phyloP scores from a whole-genome alignment of 2,329 filamentous ascomycete species.

The Aspergillus ustus region DNA sequence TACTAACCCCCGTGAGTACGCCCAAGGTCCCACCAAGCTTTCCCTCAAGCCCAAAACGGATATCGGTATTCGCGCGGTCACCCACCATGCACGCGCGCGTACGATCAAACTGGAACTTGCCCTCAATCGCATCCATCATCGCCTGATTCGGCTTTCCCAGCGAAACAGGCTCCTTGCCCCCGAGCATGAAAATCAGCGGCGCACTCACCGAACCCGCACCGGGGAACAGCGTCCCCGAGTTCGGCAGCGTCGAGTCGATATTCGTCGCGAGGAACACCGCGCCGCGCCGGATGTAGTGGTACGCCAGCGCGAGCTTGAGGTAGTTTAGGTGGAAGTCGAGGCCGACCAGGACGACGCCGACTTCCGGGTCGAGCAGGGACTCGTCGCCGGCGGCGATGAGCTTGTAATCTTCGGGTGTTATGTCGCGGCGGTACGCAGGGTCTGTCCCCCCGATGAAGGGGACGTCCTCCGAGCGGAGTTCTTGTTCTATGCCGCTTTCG shows the following conservation, averaged over 20 bases:
- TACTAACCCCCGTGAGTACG: constrained; percentile 84
- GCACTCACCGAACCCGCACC: constrained; percentile 84
- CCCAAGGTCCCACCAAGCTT: constrained; percentile 87
- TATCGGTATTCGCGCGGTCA: constrained; percentile 92
- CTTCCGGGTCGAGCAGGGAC: constrained; percentile 78
- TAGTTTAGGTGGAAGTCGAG: constrained; percentile 97
- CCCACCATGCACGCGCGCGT: constrained; percentile 92
- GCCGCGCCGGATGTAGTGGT: constrained; percentile 80
- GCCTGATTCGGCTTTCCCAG: constrained; percentile 95
- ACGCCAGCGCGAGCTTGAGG: constrained; percentile 81
- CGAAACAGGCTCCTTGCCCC: constrained; percentile 70
- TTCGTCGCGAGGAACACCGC: constrained; percentile 93
- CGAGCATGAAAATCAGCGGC: constrained; percentile 74
- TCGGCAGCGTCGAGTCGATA: constrained; percentile 85
- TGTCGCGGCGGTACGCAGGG: constrained; percentile 73
- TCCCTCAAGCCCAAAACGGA: constrained; percentile 91
- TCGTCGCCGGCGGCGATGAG: constrained; percentile 72
- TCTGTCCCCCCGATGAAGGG: constrained; percentile 87
- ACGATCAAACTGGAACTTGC: constrained; percentile 88
- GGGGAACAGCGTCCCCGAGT: constrained; percentile 81
- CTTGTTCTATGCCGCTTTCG: constrained; percentile 87
- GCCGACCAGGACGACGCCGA: constrained; percentile 86
- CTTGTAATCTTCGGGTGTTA: constrained; percentile 78
- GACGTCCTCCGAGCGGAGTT: constrained; percentile 79
- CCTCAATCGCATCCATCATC: constrained; percentile 99